These are phyloP conservation scores for Blastocystis sp. DNA, from an alignment of 352 stramenopile genomes.

Conservation along the genomic window DNA sequence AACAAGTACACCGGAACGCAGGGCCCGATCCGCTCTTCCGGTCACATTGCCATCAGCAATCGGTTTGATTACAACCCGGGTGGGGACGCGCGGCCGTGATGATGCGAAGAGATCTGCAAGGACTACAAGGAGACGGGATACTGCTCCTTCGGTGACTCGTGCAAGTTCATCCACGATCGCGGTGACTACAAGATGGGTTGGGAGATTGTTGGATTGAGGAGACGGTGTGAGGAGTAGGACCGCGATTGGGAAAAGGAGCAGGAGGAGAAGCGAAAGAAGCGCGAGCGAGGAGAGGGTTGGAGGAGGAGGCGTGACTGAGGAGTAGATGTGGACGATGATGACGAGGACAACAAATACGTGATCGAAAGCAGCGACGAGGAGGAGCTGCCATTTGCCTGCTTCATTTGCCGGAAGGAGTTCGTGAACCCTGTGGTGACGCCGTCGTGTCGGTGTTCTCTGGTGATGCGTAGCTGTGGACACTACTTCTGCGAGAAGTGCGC, in stretches of 20 bases:
- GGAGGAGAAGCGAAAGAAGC: conserved; percentile 83
- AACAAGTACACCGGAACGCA: conserved; percentile 86
- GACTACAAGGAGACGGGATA: conserved; percentile 99
- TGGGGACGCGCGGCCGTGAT: background rate
- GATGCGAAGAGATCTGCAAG: conserved; percentile 92
- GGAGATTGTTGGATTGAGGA: conserved; percentile 78
- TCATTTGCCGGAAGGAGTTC: conserved; percentile 88
- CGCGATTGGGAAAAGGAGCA: conserved; percentile 86
- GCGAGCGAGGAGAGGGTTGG: conserved; percentile 75
- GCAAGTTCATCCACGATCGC: conserved; percentile 97
- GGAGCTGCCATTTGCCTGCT: conserved; percentile 86
- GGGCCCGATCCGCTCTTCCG: conserved; percentile 87
- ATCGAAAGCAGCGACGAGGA: conserved; percentile 73
- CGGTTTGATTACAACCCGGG: conserved; percentile 89
- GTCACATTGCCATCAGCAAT: conserved; percentile 86
- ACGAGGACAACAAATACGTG: conserved; percentile 69
- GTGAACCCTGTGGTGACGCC: conserved; percentile 87
- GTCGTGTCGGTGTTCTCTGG: background rate
- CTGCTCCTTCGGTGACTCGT: conserved; percentile 91
- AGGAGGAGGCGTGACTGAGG: background rate
- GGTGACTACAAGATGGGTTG: conserved; percentile 93
- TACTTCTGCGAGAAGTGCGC: conserved; percentile 92
- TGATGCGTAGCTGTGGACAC: conserved; percentile 79
- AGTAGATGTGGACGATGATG: conserved; percentile 35
- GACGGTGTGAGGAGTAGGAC: conserved; percentile 73